Conservation (phyloP, 768 basidiomycete species). For the Mycena belliarum region DNA sequence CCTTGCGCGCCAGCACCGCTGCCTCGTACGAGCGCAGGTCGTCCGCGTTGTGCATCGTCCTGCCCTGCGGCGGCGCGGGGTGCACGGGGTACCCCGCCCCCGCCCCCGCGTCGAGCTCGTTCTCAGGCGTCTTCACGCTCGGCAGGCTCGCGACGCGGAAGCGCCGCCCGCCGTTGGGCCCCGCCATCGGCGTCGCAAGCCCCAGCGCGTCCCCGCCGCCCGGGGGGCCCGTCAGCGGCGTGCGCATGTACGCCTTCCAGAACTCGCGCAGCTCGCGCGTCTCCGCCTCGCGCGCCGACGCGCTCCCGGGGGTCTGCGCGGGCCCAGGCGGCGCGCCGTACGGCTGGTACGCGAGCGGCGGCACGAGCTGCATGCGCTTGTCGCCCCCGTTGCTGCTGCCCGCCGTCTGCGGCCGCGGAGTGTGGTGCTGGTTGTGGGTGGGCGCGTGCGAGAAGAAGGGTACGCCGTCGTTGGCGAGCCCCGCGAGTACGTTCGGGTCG, state of each 20-base stretch:
- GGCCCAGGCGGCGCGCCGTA: constrained; percentile 2
- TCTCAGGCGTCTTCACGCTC: constrained; percentile 64
- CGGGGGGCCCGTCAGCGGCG: constrained; percentile 48
- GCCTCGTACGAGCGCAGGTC: constrained; percentile 75
- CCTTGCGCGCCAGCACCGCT: constrained; percentile 69
- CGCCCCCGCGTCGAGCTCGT: constrained; percentile 27
- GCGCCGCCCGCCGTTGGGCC: constrained; percentile 32
- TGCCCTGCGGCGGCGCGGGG: too few relatives aligned
- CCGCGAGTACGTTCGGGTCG: constrained; percentile 67
- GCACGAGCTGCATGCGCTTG: constrained; percentile 14
- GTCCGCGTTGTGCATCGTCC: constrained; percentile 51
- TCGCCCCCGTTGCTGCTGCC: neutral
- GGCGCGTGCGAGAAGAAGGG: constrained; percentile 58
- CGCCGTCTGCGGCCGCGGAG: too few relatives aligned
- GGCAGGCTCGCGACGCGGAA: constrained; percentile 69
- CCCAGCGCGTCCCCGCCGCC: neutral
- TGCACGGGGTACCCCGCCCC: constrained; percentile 9
- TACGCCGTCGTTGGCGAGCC: constrained; percentile 55
- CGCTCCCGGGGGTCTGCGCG: constrained; percentile 32
- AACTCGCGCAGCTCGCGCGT: constrained; percentile 62
- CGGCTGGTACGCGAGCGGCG: constrained; percentile 6
- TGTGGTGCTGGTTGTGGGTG: neutral
- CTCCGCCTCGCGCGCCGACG: constrained; percentile 35
- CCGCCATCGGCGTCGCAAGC: neutral
- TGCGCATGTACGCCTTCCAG: constrained; percentile 76